A percentile compares a stretch with the other conserved stretches of the same genome.
These are phyloP conservation scores for Glycine soja DNA, from an alignment of 306 rosid species.

Conservation along the genomic window DNA sequence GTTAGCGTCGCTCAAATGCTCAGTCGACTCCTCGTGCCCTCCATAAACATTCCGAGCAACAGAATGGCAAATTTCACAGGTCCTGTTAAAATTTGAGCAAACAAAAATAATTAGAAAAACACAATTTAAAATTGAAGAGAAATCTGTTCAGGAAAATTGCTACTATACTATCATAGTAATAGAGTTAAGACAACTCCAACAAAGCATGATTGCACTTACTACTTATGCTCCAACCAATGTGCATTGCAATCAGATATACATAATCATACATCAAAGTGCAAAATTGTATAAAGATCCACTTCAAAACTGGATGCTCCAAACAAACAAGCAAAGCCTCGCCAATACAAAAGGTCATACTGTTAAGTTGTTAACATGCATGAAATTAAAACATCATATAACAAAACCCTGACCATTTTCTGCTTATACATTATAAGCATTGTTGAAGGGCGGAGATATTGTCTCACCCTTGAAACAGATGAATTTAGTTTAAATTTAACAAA, in stretches of 20 bases:
- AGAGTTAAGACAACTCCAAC: slow-evolving; percentile 2
- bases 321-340: slow-evolving; percentile 13
- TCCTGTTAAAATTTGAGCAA: slow-evolving; percentile 59
- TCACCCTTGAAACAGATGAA: slow-evolving; percentile 8
- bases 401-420: not conserved
- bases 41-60: slow-evolving; percentile 76
- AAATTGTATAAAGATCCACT: not conserved
- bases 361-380: not conserved
- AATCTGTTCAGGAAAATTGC: slow-evolving; percentile 1
- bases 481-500: slow-evolving; percentile 4
- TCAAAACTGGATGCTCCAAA: slow-evolving; percentile 18
- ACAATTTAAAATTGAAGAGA: slow-evolving; percentile 4
- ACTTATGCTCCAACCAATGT: slow-evolving; percentile 23
- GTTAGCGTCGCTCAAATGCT: slow-evolving; percentile 60
- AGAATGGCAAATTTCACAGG: slow-evolving; percentile 92
- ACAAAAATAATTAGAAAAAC: slow-evolving; percentile 19
- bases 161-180: not conserved
- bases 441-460: slow-evolving; percentile 6
- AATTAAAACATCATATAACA: slow-evolving; percentile 9
- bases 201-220: not conserved
- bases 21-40: slow-evolving; percentile 65
- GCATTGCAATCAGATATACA: not conserved
- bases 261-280: not conserved
- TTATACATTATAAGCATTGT: not conserved
- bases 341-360: not conserved